Base-by-base conservation (phyloP, 2,329 filamentous ascomycete species). In the Fusarium irregulare region DNA sequence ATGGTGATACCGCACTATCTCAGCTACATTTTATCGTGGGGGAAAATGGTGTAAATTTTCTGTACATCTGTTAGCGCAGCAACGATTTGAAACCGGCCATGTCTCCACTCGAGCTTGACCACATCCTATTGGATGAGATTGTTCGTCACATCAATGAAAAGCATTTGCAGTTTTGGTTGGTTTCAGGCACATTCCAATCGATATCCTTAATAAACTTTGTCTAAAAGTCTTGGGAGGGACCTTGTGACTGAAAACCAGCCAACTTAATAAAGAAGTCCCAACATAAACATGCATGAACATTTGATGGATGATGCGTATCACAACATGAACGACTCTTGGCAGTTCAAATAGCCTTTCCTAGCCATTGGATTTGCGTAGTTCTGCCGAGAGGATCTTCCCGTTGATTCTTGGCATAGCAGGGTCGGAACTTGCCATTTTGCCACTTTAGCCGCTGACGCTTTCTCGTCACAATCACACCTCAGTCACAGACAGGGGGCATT, bases 41-140 rank as follows among this genome's bases (percentile, higher is more conserved):
- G 9, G 11, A 0, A n/a, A 7, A 3, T 4, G 4, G 3, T 37
- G 3, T 6, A 10, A 6, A 4, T n/a, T 10, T 3, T 2, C 10
- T n/a, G 34, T 37, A 37, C 6, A 2, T 7, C 4, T n/a, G 34
- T 37, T 37, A 37, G 34, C 11, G 34, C 6, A n/a, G 28, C 13
- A 30, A 7, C 28, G 12, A 7, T 6, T 14, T 6, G 10, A 7
- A n/a, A 18, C 18, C 3, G 7, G 34, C 34, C 11, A 6, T 4
- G 34, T 37, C 34, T n/a, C 34, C 34, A 37, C 34, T 4, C 11
- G 10, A 7, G 34, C 18, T n/a, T 12, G 2, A n/a, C 34, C 10
- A 6, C 18, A 37, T 37, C 1, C 6, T 12, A 37, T 37, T 37
- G 34, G 34, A n/a, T 6, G 34, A n/a, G 10, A 12, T 37, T 37